These are phyloP conservation scores for Alternaria sp. DNA, from an alignment of 2,329 filamentous ascomycete species.

Conservation along the genomic window DNA sequence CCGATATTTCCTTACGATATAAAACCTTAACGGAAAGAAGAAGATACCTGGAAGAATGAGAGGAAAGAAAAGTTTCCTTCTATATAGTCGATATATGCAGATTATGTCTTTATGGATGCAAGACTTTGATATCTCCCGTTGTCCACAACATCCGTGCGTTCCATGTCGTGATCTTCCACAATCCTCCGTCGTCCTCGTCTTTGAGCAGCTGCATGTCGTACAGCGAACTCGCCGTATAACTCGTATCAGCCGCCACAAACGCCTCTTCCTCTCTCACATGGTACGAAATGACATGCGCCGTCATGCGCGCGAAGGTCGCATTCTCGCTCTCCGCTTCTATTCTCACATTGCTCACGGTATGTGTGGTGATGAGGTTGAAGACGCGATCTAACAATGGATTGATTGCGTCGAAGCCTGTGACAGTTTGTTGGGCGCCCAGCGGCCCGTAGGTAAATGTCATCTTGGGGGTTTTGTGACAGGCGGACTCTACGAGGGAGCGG, in stretches of 20 bases:
- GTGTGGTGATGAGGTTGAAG: slow-evolving; percentile 28
- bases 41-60: neutral
- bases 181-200: slow-evolving; percentile 8
- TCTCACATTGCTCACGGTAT: slow-evolving; percentile 31
- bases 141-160: slow-evolving; percentile 29
- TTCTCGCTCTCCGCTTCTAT: slow-evolving; percentile 19
- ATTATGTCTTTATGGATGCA: neutral
- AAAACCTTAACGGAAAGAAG: neutral
- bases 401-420: slow-evolving; percentile 25
- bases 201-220: slow-evolving; percentile 29
- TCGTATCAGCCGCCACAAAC: slow-evolving; percentile 19
- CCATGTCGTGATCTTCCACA: slow-evolving; percentile 39
- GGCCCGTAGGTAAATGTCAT: slow-evolving; percentile 24
- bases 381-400: slow-evolving; percentile 20
- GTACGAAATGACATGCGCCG: slow-evolving; percentile 25
- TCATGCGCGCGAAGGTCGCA: slow-evolving; percentile 22
- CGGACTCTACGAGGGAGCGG: slow-evolving; percentile 25
- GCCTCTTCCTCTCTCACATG: slow-evolving; percentile 30
- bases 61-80: neutral
- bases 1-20: neutral
- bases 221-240: slow-evolving; percentile 28
- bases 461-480: slow-evolving; percentile 20
- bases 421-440: neutral
- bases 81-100: neutral
- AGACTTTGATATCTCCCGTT: slow-evolving; percentile 18